These are phyloP conservation scores for Vigna mungo DNA, from an alignment of 306 rosid genomes.

Conservation along the genomic window DNA sequence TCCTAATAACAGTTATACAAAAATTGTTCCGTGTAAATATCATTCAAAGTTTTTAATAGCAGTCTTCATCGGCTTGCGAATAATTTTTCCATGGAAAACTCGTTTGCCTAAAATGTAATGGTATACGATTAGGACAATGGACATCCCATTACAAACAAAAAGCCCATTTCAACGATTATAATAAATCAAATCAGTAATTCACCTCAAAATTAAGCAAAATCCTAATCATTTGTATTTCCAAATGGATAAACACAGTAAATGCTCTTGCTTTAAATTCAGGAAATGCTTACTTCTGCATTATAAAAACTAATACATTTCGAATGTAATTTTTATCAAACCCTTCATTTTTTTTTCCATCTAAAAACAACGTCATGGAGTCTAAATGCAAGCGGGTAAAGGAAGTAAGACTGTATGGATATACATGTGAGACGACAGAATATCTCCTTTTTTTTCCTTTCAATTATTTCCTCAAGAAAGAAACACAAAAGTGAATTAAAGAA, in stretches of 20 bases:
- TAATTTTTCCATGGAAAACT: neutral
- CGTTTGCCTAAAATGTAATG: neutral
- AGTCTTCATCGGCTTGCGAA: neutral
- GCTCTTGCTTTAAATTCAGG: too few relatives aligned
- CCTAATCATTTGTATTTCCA: too few relatives aligned
- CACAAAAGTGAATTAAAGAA: slow-evolving; percentile 15
- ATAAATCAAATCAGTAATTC: too few relatives aligned
- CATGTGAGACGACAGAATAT: slow-evolving; percentile 16
- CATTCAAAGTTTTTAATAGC: neutral
- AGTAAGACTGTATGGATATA: neutral
- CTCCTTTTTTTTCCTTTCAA: neutral
- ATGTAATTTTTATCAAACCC: too few relatives aligned
- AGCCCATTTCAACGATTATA: too few relatives aligned
- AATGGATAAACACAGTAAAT: too few relatives aligned
- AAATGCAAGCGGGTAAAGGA: neutral
- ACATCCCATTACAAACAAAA: too few relatives aligned
- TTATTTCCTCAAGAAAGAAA: slow-evolving; percentile 17
- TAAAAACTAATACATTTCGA: too few relatives aligned
- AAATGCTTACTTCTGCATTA: too few relatives aligned
- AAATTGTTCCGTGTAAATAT: neutral
- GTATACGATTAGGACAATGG: too few relatives aligned
- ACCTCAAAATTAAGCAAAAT: too few relatives aligned
- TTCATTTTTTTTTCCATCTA: neutral
- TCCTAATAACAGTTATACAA: neutral
- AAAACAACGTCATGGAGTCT: neutral